These are phyloP conservation scores for Rhodotorula paludigena DNA, from an alignment of 768 basidiomycete species.

Conservation along the genomic window DNA sequence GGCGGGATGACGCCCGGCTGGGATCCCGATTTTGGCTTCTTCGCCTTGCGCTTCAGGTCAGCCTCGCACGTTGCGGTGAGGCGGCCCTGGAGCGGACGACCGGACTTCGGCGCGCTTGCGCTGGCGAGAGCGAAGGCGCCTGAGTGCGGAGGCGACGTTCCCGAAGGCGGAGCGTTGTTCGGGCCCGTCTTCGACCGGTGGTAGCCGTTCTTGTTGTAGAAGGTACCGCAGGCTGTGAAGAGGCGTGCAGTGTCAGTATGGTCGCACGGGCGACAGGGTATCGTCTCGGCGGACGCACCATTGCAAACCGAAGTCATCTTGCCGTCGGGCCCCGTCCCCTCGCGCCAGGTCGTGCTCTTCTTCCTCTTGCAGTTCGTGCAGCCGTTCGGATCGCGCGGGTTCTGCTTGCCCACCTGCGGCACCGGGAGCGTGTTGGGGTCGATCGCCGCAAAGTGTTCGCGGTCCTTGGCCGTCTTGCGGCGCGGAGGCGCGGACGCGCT, in stretches of 20 bases:
- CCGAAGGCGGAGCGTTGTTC: neutral
- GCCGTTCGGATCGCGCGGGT: slow-evolving; percentile 21
- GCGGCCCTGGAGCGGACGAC: slow-evolving; percentile 31
- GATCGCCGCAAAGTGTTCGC: slow-evolving; percentile 24
- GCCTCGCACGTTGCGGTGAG: slow-evolving; percentile 38
- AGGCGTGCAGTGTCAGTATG: neutral
- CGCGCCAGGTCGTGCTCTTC: slow-evolving; percentile 35
- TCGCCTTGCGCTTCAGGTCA: slow-evolving; percentile 32
- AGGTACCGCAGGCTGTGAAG: slow-evolving; percentile 35
- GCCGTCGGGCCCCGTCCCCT: neutral
- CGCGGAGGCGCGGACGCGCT: too few relatives aligned
- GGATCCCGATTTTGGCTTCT: neutral
- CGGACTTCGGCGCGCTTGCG: neutral
- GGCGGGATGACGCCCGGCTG: slow-evolving; percentile 24
- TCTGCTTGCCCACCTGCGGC: slow-evolving; percentile 20
- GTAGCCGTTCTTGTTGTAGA: slow-evolving; percentile 39
- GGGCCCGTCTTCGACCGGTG: slow-evolving; percentile 27
- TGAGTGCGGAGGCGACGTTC: neutral
- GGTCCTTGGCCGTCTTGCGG: slow-evolving; percentile 2
- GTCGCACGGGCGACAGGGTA: neutral
- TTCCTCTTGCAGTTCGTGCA: slow-evolving; percentile 37
- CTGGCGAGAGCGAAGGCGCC: neutral
- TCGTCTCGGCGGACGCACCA: slow-evolving; percentile 20
- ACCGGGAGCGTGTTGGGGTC: neutral
- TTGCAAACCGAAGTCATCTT: slow-evolving; percentile 20